Evolutionary conservation across 2,329 filamentous ascomycete species (phyloP).

Genomic region (Diplodia intermedia): DNA sequence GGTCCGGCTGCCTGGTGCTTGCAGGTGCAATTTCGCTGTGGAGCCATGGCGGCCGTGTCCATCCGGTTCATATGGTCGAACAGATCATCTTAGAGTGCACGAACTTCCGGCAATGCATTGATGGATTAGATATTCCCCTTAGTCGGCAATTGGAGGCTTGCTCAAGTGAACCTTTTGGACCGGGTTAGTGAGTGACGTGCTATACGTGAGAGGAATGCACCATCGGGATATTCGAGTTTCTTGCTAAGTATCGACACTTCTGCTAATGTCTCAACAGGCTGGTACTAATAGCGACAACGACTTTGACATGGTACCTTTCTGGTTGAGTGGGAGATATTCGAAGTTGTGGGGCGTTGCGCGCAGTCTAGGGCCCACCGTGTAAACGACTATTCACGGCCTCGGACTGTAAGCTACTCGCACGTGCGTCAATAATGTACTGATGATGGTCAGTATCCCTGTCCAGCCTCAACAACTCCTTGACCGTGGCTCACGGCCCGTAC

Average conservation of each 20-base stretch:
- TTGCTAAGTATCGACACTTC: not conserved
- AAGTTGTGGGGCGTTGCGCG: not conserved
- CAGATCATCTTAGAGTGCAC: slow-evolving; percentile 7
- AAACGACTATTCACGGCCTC: not conserved
- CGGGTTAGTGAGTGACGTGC: not conserved
- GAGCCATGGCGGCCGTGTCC: not conserved
- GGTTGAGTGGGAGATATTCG: not conserved
- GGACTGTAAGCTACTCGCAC: too few species aligned
- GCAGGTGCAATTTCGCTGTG: not conserved
- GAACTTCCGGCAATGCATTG: slow-evolving; percentile 18
- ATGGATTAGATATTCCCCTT: slow-evolving; percentile 30
- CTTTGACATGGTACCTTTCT: not conserved
- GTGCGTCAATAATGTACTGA: too few species aligned
- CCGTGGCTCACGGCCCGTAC: not conserved
- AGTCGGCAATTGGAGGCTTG: slow-evolving; percentile 27
- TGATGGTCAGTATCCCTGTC: not conserved
- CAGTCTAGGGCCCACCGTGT: not conserved
- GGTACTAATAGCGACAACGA: too few species aligned
- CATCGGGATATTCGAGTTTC: not conserved
- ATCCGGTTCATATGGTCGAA: not conserved
- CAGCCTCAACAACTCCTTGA: not conserved
- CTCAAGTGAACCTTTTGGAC: slow-evolving; percentile 5
- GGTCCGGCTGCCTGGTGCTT: not conserved
- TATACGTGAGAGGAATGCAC: not conserved
- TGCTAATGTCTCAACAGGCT: not conserved